Evolutionary conservation across 305 asterid species (phyloP).

Genomic region (Plantago coronopus): DNA sequence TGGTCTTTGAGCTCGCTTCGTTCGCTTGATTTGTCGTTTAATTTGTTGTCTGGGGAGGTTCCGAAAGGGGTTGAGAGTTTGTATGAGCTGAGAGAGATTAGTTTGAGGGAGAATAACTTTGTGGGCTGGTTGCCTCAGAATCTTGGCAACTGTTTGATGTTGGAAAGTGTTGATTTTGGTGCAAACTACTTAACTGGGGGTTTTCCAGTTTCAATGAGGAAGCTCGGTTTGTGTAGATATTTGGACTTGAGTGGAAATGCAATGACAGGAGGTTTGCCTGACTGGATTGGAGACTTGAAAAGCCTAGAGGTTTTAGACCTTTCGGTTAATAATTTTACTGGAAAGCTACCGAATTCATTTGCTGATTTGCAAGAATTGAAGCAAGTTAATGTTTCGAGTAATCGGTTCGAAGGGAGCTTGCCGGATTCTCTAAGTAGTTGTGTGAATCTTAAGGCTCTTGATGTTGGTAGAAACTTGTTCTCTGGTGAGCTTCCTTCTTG

Average conservation of each 20-base stretch:
- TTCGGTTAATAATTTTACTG: constrained; percentile 54
- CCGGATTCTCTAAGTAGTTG: constrained; percentile 60
- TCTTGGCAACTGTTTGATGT: constrained; percentile 52
- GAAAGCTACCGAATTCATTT: constrained; percentile 42
- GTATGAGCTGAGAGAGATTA: constrained; percentile 39
- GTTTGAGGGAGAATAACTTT: constrained; percentile 47
- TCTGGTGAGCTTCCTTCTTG: constrained; percentile 66
- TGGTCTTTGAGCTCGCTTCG: constrained; percentile 57
- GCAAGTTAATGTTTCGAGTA: constrained; percentile 54
- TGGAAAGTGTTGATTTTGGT: constrained; percentile 50
- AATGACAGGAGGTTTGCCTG: constrained; percentile 56
- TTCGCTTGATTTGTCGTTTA: constrained; percentile 61
- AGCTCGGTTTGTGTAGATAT: constrained; percentile 40
- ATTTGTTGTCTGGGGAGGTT: constrained; percentile 60
- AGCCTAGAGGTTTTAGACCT: constrained; percentile 57
- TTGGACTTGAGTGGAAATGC: constrained; percentile 48
- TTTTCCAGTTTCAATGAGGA: constrained; percentile 58
- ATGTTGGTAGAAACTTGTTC: constrained; percentile 45
- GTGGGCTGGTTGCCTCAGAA: constrained; percentile 56
- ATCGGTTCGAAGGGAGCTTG: constrained; percentile 50
- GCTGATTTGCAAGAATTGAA: constrained; percentile 52
- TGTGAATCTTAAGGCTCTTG: constrained; percentile 46
- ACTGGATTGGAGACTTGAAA: constrained; percentile 73
- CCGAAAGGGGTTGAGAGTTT: constrained; percentile 49
- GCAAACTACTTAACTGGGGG: constrained; percentile 47